Evolutionary conservation across 1,284 basidiomycete genomes (phyloP).

Genomic region (Cutaneotrichosporon dermatis): DNA sequence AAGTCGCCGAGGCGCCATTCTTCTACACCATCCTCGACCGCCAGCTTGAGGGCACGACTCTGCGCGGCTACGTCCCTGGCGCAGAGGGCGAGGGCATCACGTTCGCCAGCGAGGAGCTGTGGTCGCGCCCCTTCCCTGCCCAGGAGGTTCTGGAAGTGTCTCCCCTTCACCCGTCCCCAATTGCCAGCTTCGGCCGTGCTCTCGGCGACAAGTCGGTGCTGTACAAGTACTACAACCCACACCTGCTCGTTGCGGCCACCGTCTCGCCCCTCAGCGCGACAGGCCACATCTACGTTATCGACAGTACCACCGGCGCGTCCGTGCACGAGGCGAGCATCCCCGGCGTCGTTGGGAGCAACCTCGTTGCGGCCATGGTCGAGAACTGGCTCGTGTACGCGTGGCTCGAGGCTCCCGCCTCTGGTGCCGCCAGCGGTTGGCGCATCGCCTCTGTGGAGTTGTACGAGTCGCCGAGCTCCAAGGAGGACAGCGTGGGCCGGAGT

Average conservation of each 20-base stretch:
- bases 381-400: conserved; percentile 91
- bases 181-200: conserved; percentile 77
- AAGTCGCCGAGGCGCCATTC: conserved; percentile 28
- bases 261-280: conserved; percentile 39
- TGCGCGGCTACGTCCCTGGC: conserved; percentile 14
- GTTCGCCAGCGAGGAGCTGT: conserved; percentile 40
- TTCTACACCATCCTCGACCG: conserved; percentile 29
- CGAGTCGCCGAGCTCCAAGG: conserved; percentile 61
- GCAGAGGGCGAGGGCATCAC: conserved; percentile 7
- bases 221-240: conserved; percentile 91
- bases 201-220: conserved; percentile 80
- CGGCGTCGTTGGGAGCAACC: conserved; percentile 42
- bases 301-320: conserved; percentile 70
- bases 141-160: conserved; percentile 49
- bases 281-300: conserved; percentile 69
- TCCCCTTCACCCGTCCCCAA: conserved; percentile 49
- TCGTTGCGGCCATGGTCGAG: conserved; percentile 70
- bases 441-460: conserved; percentile 81
- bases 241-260: conserved; percentile 66
- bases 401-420: conserved; percentile 25
- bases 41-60: conserved; percentile 19
- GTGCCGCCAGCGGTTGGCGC: conserved; percentile 59
- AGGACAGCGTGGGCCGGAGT: conserved; percentile 64
- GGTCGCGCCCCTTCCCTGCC: conserved; percentile 62
- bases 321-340: conserved; percentile 58